phyloP scores from a whole-genome alignment of 345 rosid genomes.

The Dipteronia dyeriana region DNA sequence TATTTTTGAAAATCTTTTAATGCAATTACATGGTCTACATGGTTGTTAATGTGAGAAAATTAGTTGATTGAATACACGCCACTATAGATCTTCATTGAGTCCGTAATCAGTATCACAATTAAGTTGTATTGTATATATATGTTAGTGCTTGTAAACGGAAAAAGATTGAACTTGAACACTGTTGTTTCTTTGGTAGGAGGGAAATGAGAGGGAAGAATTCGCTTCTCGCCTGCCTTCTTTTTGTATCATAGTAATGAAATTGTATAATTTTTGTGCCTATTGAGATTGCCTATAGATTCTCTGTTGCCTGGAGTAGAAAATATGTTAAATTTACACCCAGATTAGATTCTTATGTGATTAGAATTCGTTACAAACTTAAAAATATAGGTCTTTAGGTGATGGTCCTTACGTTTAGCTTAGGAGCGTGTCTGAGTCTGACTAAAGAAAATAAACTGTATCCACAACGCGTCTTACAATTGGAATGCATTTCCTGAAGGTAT shows the following conservation, averaged over 20 bases:
- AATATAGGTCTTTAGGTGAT: background rate
- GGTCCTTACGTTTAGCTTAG: background rate
- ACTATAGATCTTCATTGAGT: background rate
- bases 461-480: background rate
- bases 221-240: background rate
- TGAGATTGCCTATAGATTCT: slow-evolving; percentile 6
- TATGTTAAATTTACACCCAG: background rate
- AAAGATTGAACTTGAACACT: background rate
- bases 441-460: background rate
- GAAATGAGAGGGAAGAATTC: too few relatives aligned
- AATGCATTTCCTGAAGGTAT: slow-evolving; percentile 46
- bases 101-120: background rate
- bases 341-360: slow-evolving; percentile 10
- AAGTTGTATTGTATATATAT: background rate
- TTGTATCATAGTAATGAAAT: background rate
- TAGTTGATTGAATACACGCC: background rate
- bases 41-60: background rate
- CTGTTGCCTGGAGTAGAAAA: background rate
- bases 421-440: background rate
- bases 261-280: background rate
- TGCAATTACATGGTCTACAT: background rate
- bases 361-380: background rate
- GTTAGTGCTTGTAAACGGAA: background rate
- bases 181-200: background rate
- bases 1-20: background rate